Evolutionary conservation across 345 rosid species (phyloP), one percentile per base, ranked within the genome.

Genomic region (Combretum micranthum): DNA sequence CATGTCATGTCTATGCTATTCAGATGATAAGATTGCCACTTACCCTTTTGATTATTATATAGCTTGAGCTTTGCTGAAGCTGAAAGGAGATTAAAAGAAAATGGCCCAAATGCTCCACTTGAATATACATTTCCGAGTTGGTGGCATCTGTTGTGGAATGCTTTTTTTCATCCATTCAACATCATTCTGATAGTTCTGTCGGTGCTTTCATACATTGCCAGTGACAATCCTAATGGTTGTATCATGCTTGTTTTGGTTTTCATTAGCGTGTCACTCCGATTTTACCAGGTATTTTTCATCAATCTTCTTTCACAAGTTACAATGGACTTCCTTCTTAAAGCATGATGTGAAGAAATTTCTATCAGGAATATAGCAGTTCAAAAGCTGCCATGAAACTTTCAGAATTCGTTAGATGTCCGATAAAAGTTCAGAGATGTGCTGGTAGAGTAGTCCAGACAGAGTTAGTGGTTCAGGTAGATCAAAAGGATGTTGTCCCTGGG

Each of bases 101-200:
- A 72, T 54, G 84, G 92, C 21, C 84, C 82, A 42, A 82, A 80
- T 67, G 59, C 76, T 59, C 88, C 88, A 20, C 55, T 74, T 17
- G 75, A 74, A 49, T 63, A 72, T 48, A 49, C 46, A 42, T 85
- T 72, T 56, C 84, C 80, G 11, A 77, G 75, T 46, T 82, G 88
- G 77, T 78, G 88, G 84, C 69, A 76, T 53, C 83, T 82, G 64
- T 76, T 80, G 18, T 82, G 92, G 87, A 72, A 46, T 50, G 86
- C 92, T n/a, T 76, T 80, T 64, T 82, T 85, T 64, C 92, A 85
- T 62, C 88, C 88, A 37, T 85, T 82, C 74, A 85, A 85, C 49
- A 82, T 85, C 50, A 82, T 85, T 63, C 66, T 85, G 45, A 72
- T 78, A 26, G 79, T 82, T 47, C 65, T 85, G 55, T 85, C 88